phyloP scores from a whole-genome alignment of 1,284 basidiomycete genomes.

The Trametes versicolor region DNA sequence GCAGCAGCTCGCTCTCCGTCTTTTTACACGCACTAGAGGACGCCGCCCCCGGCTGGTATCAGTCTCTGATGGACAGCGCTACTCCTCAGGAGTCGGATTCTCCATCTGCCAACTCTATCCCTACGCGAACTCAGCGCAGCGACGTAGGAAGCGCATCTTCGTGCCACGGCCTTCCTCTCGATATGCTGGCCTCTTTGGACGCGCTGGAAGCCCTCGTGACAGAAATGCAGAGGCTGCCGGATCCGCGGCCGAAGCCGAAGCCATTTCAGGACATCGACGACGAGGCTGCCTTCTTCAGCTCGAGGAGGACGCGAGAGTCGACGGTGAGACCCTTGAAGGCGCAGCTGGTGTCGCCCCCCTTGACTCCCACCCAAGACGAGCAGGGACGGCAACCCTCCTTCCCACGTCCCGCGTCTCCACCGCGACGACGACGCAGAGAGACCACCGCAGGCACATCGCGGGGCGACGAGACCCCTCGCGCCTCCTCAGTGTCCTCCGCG shows the following conservation, averaged over 20 bases:
- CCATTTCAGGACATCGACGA: conserved; percentile 8
- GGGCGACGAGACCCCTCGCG: background rate
- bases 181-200: conserved; percentile 21
- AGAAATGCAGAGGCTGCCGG: conserved; percentile 16
- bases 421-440: background rate
- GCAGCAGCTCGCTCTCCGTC: conserved; percentile 28
- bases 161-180: background rate
- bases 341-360: conserved; percentile 9
- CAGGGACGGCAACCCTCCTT: conserved; percentile 1
- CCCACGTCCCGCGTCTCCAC: background rate
- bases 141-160: background rate
- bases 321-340: background rate
- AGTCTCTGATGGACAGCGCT: conserved; percentile 32
- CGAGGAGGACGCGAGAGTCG: background rate
- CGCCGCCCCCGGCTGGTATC: conserved; percentile 34
- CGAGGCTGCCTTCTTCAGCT: background rate
- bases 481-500: background rate
- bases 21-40: conserved; percentile 30
- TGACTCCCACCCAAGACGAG: conserved; percentile 1
- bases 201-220: conserved; percentile 25
- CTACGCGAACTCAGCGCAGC: background rate
- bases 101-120: background rate
- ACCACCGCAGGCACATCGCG: background rate
- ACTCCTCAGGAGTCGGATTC: conserved; percentile 7
- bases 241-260: conserved; percentile 16